Conservation (phyloP, 768 basidiomycete species). For the Lentinus brumalis region DNA sequence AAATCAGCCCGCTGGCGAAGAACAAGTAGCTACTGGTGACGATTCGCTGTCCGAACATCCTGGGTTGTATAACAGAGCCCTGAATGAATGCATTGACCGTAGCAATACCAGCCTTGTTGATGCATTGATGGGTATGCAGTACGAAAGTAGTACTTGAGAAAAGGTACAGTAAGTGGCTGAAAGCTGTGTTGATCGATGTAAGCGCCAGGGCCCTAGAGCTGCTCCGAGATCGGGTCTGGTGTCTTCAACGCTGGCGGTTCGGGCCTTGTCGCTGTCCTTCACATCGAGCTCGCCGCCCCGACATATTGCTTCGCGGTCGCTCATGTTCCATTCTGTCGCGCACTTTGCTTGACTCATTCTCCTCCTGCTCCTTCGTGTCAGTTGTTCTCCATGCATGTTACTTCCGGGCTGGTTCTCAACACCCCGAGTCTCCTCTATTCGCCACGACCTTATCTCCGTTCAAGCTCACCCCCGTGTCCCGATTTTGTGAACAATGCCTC, state of each 20-base stretch:
- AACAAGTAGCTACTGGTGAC: slow-evolving; percentile 8
- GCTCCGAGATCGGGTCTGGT: neutral
- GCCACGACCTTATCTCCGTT: neutral
- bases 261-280: neutral
- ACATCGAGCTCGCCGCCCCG: neutral
- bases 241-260: neutral
- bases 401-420: slow-evolving; percentile 1
- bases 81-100: no score
- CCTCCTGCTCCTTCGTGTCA: neutral
- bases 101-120: neutral
- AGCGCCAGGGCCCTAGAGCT: neutral
- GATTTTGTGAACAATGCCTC: slow-evolving; percentile 36
- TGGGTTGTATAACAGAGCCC: neutral
- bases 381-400: slow-evolving; percentile 2
- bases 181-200: slow-evolving; percentile 1
- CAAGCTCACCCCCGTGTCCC: neutral
- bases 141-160: no score
- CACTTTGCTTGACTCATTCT: neutral
- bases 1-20: slow-evolving; percentile 29
- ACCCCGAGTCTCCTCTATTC: slow-evolving; percentile 5
- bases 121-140: neutral
- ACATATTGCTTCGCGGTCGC: neutral
- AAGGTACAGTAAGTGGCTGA: neutral
- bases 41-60: neutral
- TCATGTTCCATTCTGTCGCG: neutral